Conservation (phyloP, 176 grass and related monocot species). For the Bothriochloa decipiens region DNA sequence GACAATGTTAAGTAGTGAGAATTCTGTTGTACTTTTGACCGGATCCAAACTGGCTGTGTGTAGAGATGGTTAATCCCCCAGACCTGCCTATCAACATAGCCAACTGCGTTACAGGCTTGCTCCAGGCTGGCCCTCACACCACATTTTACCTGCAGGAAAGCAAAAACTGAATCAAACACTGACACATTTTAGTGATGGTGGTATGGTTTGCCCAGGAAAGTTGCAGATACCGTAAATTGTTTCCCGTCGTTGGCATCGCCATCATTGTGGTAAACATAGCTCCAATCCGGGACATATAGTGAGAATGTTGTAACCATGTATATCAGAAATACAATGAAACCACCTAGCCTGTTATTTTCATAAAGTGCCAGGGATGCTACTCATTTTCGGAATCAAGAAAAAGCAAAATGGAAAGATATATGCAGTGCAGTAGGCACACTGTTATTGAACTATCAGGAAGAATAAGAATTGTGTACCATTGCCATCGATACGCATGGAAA, state of each 20-base stretch:
- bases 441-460: background rate
- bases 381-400: background rate
- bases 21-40: conserved; percentile 48
- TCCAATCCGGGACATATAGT: conserved; percentile 64
- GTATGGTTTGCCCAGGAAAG: background rate
- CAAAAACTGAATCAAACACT: conserved; percentile 22
- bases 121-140: conserved; percentile 59
- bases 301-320: conserved; percentile 62
- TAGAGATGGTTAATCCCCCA: conserved; percentile 78
- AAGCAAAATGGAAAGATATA: background rate
- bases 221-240: conserved; percentile 46
- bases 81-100: conserved; percentile 64
- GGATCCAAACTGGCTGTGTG: conserved; percentile 66
- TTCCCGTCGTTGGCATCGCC: conserved; percentile 61
- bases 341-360: conserved; percentile 50
- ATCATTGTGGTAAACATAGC: conserved; percentile 49
- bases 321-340: conserved; percentile 47
- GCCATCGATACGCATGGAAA: conserved; percentile 58
- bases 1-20: background rate
- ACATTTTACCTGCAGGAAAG: conserved; percentile 53
- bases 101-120: conserved; percentile 75
- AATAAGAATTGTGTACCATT: conserved; percentile 53
- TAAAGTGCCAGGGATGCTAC: background rate
- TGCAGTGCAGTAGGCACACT: background rate
- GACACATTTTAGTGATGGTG: background rate